Percentiles rank a stretch among this genome's conserved stretches.
phyloP scores from a whole-genome alignment of 1,284 basidiomycete genomes.

The Vanrija pseudolonga region DNA sequence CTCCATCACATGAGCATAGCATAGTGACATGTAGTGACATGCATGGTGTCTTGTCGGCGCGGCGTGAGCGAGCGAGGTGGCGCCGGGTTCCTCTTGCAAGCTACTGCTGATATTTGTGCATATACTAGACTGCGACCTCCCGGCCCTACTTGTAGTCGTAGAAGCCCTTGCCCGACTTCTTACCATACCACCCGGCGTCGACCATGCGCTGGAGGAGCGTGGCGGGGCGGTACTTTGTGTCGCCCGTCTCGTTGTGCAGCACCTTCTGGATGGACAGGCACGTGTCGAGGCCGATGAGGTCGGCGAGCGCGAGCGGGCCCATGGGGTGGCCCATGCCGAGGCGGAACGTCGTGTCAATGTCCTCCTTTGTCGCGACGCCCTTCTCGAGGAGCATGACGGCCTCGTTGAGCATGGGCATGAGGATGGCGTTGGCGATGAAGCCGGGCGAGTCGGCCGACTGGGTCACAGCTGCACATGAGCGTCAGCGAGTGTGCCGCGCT shows the following conservation, averaged over 20 bases:
- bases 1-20: no score
- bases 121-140: neutral
- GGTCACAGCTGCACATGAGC: constrained; percentile 64
- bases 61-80: neutral
- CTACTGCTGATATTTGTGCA: no score
- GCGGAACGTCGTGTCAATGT: constrained; percentile 90
- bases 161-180: constrained; percentile 69
- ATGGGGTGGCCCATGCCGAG: constrained; percentile 96
- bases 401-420: constrained; percentile 57
- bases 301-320: constrained; percentile 82
- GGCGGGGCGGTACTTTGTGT: constrained; percentile 95
- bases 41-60: constrained; percentile 2
- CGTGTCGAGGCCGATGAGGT: constrained; percentile 88
- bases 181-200: constrained; percentile 91
- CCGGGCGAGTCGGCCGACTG: constrained; percentile 86
- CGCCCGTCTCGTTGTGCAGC: constrained; percentile 79
- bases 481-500: neutral
- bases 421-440: constrained; percentile 52
- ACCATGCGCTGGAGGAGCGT: constrained; percentile 91
- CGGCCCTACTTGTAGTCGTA: constrained; percentile 58
- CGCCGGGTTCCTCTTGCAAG: neutral
- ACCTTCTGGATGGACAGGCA: constrained; percentile 88
- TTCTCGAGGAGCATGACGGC: constrained; percentile 90
- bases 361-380: constrained; percentile 85
- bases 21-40: neutral